Conservation (phyloP, 2,329 filamentous ascomycete genomes). For the Dothistroma pini region DNA sequence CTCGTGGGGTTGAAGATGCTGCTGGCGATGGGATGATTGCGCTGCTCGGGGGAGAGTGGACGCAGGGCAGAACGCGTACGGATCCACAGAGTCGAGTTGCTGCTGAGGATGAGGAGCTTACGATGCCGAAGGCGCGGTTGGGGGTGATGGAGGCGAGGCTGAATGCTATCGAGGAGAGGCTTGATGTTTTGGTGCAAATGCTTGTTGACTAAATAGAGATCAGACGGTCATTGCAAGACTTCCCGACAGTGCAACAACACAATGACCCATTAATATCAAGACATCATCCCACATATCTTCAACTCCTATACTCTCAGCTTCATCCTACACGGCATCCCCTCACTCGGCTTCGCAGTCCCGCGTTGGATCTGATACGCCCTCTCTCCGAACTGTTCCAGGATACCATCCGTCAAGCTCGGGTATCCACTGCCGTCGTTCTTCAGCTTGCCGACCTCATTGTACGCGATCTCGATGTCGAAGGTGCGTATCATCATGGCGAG, state of each 20-base stretch:
- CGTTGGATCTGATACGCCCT: conserved; percentile 35
- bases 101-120: neutral
- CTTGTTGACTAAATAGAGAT: neutral
- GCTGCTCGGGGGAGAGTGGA: too few relatives aligned
- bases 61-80: too few relatives aligned
- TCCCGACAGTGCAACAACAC: neutral
- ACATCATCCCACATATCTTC: too few relatives aligned
- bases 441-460: conserved; percentile 35
- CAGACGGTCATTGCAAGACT: too few relatives aligned
- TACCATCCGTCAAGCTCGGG: conserved; percentile 24
- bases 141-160: neutral
- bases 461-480: conserved; percentile 48
- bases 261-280: neutral
- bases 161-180: neutral
- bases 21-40: too few relatives aligned
- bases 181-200: neutral
- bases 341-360: conserved; percentile 35
- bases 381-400: conserved; percentile 33
- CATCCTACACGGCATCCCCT: conserved; percentile 35
- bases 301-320: conserved; percentile 10
- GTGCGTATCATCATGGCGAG: conserved; percentile 49
- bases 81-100: neutral
- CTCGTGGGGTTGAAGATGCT: too few relatives aligned
- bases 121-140: neutral
- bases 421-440: conserved; percentile 37